Conservation (phyloP, 2,329 filamentous ascomycete species). For the Phoma sp. region DNA sequence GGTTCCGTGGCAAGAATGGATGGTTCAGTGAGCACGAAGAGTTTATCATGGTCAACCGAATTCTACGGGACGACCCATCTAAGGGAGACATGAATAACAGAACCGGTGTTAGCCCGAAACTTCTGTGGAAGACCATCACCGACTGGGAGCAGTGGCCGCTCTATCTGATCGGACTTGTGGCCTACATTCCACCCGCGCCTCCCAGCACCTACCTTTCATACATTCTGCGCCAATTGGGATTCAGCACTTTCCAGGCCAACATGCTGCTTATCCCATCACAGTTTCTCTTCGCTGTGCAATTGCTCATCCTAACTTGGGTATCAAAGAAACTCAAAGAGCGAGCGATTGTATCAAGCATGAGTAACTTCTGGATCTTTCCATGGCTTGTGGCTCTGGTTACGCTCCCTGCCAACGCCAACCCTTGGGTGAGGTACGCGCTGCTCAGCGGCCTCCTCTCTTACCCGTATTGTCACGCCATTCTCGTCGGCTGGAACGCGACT, state of each 20-base stretch:
- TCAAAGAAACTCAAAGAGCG: slow-evolving; percentile 56
- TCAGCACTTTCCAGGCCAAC: slow-evolving; percentile 67
- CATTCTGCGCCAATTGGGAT: slow-evolving; percentile 64
- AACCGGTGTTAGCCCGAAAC: slow-evolving; percentile 27
- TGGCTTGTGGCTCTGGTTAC: slow-evolving; percentile 60
- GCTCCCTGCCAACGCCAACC: slow-evolving; percentile 52
- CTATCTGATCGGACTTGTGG: slow-evolving; percentile 53
- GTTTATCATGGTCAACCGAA: slow-evolving; percentile 66
- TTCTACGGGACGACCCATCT: slow-evolving; percentile 63
- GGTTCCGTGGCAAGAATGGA: slow-evolving; percentile 63
- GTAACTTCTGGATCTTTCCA: slow-evolving; percentile 66
- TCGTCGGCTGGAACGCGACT: slow-evolving; percentile 48
- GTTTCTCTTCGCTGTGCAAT: slow-evolving; percentile 47
- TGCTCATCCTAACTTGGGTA: slow-evolving; percentile 53
- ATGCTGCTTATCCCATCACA: slow-evolving; percentile 63
- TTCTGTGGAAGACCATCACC: slow-evolving; percentile 30
- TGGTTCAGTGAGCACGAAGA: slow-evolving; percentile 68
- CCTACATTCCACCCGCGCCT: slow-evolving; percentile 35
- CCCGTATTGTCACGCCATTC: slow-evolving; percentile 58
- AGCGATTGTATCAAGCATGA: slow-evolving; percentile 55
- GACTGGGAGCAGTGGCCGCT: slow-evolving; percentile 44
- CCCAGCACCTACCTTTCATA: slow-evolving; percentile 57
- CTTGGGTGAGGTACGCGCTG: slow-evolving; percentile 60
- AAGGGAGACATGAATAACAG: slow-evolving; percentile 61
- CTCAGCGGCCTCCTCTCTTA: slow-evolving; percentile 59